Percentiles rank a stretch among this genome's conserved stretches.
These are phyloP conservation scores for Haberlea rhodopensis DNA, from an alignment of 257 asterid species.

Conservation along the genomic window DNA sequence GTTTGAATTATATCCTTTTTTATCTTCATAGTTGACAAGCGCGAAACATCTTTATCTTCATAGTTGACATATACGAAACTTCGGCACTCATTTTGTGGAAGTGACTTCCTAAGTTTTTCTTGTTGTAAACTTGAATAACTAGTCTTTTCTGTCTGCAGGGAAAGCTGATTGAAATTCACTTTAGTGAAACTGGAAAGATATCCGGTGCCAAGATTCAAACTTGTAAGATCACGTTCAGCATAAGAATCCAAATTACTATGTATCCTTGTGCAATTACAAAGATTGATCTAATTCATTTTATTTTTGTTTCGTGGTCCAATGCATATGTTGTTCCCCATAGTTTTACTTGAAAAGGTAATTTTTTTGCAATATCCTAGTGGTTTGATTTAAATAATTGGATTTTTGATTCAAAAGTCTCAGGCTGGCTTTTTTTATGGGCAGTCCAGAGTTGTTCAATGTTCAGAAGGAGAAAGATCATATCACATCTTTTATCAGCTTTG, in stretches of 20 bases:
- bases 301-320: conserved; percentile 34
- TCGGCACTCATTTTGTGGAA: conserved; percentile 18
- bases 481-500: conserved; percentile 98
- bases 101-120: conserved; percentile 24
- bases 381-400: conserved; percentile 22
- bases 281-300: conserved; percentile 31
- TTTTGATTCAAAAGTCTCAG: conserved; percentile 29
- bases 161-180: conserved; percentile 95
- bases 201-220: conserved; percentile 97
- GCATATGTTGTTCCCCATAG: conserved; percentile 39
- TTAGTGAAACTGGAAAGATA: conserved; percentile 96
- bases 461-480: conserved; percentile 97
- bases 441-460: conserved; percentile 96
- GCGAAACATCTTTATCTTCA: conserved; percentile 14
- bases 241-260: conserved; percentile 22
- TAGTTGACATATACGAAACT: conserved; percentile 24
- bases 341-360: conserved; percentile 95
- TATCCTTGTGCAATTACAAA: conserved; percentile 24
- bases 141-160: conserved; percentile 55
- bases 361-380: conserved; percentile 24
- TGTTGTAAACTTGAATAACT: conserved; percentile 28
- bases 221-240: conserved; percentile 55
- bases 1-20: conserved; percentile 20
- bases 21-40: conserved; percentile 25
- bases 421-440: conserved; percentile 41